phyloP scores from a whole-genome alignment of 163 green algal genomes.

The Chlamydomonas reinhardtii region DNA sequence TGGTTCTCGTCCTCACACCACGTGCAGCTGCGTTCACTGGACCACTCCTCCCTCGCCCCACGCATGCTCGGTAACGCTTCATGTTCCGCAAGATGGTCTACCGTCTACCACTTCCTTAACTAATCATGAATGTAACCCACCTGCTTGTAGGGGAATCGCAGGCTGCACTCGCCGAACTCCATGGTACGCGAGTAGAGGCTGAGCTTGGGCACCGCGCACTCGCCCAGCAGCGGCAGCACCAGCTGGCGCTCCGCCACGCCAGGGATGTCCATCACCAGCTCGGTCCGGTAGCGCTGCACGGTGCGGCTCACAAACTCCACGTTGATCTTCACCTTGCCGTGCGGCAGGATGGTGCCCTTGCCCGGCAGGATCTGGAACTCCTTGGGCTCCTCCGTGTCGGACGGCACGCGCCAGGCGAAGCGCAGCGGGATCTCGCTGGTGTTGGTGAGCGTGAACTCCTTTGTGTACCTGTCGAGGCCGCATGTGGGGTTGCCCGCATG shows the following conservation, averaged over 20 bases:
- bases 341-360: constrained; percentile 74
- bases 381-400: constrained; percentile 57
- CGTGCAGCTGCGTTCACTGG: no score
- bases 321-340: constrained; percentile 67
- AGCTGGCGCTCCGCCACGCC: constrained; percentile 58
- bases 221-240: constrained; percentile 66
- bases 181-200: constrained; percentile 59
- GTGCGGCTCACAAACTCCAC: constrained; percentile 75
- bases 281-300: constrained; percentile 65
- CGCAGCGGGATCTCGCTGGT: constrained; percentile 82
- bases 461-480: constrained; percentile 69
- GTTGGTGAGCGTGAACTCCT: constrained; percentile 78
- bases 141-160: constrained; percentile 76
- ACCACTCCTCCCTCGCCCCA: no score
- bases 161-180: constrained; percentile 82
- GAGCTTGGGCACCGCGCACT: constrained; percentile 82
- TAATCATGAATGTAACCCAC: no score
- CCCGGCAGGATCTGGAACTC: constrained; percentile 71
- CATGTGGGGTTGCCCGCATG: no score
- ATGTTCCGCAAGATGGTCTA: no score
- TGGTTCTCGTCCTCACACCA: no score
- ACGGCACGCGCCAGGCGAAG: constrained; percentile 73
- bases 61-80: no score
- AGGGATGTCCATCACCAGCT: constrained; percentile 80
- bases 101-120: no score